Conservation (phyloP, 805 yeast species). For the Ascoidea asiatica region DNA sequence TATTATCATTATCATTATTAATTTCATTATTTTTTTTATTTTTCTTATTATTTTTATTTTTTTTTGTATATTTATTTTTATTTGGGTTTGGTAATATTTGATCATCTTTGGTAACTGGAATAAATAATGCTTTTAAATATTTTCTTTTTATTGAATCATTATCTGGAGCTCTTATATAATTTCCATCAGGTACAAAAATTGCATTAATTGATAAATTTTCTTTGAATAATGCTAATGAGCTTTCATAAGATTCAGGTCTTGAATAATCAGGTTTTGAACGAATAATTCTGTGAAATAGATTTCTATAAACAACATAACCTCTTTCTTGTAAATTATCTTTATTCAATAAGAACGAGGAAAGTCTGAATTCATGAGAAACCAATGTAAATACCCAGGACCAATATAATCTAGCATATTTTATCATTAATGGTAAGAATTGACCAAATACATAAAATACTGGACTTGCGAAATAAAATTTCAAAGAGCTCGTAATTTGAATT, state of each 20-base stretch:
- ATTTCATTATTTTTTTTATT: slow-evolving; percentile 30
- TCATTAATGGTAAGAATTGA: slow-evolving; percentile 12
- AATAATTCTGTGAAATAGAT: slow-evolving; percentile 28
- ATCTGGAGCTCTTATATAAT: slow-evolving; percentile 75
- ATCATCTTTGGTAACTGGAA: slow-evolving; percentile 74
- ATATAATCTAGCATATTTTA: slow-evolving; percentile 28
- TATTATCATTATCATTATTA: slow-evolving; percentile 16
- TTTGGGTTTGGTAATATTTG: slow-evolving; percentile 29
- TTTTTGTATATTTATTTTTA: slow-evolving; percentile 12
- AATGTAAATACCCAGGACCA: slow-evolving; percentile 52
- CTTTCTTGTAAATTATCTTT: slow-evolving; percentile 51
- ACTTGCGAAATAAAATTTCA: slow-evolving; percentile 3
- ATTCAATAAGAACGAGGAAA: slow-evolving; percentile 72
- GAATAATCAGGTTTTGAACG: slow-evolving; percentile 39
- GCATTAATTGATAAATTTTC: slow-evolving; percentile 29
- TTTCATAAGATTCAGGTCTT: slow-evolving; percentile 36
- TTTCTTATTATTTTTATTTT: slow-evolving; percentile 21
- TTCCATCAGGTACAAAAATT: slow-evolving; percentile 70
- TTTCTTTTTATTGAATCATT: slow-evolving; percentile 62
- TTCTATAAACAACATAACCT: slow-evolving; percentile 51
- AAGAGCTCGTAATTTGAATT: slow-evolving; percentile 3
- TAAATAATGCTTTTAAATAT: slow-evolving; percentile 54
- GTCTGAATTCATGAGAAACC: slow-evolving; percentile 42
- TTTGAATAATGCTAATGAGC: slow-evolving; percentile 30
- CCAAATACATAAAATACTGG: slow-evolving; percentile 3